A percentile compares a stretch with the other conserved stretches of the same genome.
phyloP scores from a whole-genome alignment of 805 yeast species.

The Cyberlindnera veronae region DNA sequence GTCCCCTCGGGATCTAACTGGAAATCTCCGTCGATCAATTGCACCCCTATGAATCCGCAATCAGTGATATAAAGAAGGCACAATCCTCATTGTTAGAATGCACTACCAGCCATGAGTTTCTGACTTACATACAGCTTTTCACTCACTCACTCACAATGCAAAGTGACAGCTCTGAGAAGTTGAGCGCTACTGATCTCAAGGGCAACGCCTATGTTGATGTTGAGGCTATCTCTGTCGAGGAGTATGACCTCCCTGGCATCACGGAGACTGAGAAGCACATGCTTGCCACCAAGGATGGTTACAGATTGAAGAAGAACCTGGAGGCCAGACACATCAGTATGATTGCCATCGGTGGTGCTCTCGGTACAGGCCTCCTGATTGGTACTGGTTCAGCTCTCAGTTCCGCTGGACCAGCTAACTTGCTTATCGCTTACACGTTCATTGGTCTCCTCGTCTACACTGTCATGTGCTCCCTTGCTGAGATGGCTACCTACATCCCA shows the following conservation, averaged over 20 bases:
- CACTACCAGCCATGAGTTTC: too few relatives aligned
- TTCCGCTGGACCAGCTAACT: slow-evolving; percentile 54
- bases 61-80: too few relatives aligned
- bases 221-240: neutral
- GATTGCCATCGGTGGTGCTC: slow-evolving; percentile 66
- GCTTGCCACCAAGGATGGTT: slow-evolving; percentile 16
- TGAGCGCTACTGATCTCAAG: too few relatives aligned
- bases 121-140: too few relatives aligned
- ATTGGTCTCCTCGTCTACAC: slow-evolving; percentile 68
- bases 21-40: too few relatives aligned
- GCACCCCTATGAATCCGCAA: too few relatives aligned
- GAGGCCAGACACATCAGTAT: slow-evolving; percentile 53
- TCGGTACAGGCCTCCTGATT: slow-evolving; percentile 66
- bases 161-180: neutral
- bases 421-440: slow-evolving; percentile 56
- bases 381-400: slow-evolving; percentile 57
- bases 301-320: slow-evolving; percentile 27
- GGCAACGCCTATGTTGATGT: neutral
- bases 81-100: too few relatives aligned
- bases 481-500: slow-evolving; percentile 63
- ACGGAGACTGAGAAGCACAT: slow-evolving; percentile 12
- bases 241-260: neutral
- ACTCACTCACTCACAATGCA: too few relatives aligned
- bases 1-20: too few relatives aligned
- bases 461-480: slow-evolving; percentile 65